A percentile compares a stretch with the other conserved stretches of the same genome.
phyloP scores from a whole-genome alignment of 305 asterid genomes.

The Ilex paraguariensis region DNA sequence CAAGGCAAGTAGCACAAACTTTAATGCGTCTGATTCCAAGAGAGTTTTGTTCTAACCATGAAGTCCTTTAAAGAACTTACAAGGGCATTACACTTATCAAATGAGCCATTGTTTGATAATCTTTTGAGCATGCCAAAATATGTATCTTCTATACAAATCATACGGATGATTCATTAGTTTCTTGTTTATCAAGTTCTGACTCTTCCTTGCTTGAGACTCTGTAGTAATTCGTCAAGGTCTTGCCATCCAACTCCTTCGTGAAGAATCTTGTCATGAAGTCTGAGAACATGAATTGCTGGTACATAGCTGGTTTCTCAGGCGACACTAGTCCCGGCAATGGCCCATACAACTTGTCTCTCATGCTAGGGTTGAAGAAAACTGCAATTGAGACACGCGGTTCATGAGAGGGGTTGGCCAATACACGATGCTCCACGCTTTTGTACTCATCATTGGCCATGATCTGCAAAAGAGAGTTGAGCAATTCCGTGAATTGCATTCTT shows the following conservation, averaged over 20 bases:
- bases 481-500: too few species aligned
- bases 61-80: too few species aligned
- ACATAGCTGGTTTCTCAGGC: slow-evolving; percentile 28
- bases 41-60: too few species aligned
- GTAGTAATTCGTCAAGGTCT: slow-evolving; percentile 35
- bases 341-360: slow-evolving; percentile 26
- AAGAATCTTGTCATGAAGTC: slow-evolving; percentile 37
- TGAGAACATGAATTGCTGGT: slow-evolving; percentile 19
- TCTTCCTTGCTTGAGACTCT: slow-evolving; percentile 11
- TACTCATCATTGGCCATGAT: slow-evolving; percentile 39
- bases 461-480: slow-evolving; percentile 14
- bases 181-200: too few species aligned
- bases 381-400: slow-evolving; percentile 39
- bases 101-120: too few species aligned
- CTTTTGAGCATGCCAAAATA: too few species aligned
- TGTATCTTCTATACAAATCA: too few species aligned
- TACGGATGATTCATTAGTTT: too few species aligned
- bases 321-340: slow-evolving; percentile 31
- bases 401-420: slow-evolving; percentile 25
- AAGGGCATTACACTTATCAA: too few species aligned
- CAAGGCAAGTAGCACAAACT: too few species aligned
- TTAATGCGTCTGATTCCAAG: too few species aligned
- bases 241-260: slow-evolving; percentile 45
- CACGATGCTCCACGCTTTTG: slow-evolving; percentile 43
- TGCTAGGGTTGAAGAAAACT: slow-evolving; percentile 36